Conservation (phyloP, 495 filamentous ascomycete genomes). For the Penicillium coffeae region DNA sequence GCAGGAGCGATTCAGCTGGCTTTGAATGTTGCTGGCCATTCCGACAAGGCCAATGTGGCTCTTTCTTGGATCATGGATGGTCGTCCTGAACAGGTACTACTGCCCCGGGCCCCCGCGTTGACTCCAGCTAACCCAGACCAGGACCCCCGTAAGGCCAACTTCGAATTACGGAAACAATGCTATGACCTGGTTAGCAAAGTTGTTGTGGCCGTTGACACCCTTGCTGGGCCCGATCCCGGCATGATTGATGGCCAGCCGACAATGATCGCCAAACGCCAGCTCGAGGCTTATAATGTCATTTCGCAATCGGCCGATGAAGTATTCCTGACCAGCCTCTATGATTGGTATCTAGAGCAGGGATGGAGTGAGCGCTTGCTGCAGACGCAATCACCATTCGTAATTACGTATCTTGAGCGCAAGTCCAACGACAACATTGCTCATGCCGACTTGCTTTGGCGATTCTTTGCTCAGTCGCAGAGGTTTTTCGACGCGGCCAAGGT, state of each 20-base stretch:
- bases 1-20: conserved; percentile 84
- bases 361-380: conserved; percentile 80
- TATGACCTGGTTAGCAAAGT: conserved; percentile 79
- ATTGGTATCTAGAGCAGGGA: conserved; percentile 86
- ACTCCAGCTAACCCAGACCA: conserved; percentile 24
- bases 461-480: conserved; percentile 71
- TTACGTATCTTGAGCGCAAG: conserved; percentile 78
- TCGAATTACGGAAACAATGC: conserved; percentile 67
- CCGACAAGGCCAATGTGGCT: conserved; percentile 79
- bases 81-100: conserved; percentile 45
- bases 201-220: conserved; percentile 69
- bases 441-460: conserved; percentile 90
- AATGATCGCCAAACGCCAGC: conserved; percentile 66
- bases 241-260: conserved; percentile 75
- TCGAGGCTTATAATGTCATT: conserved; percentile 84
- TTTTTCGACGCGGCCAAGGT: conserved; percentile 85
- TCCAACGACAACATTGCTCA: conserved; percentile 63
- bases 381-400: conserved; percentile 76
- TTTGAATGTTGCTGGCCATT: conserved; percentile 72
- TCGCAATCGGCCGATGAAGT: conserved; percentile 83
- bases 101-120: background rate
- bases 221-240: conserved; percentile 60
- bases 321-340: conserved; percentile 91
- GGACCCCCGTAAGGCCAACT: conserved; percentile 65
- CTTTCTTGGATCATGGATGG: conserved; percentile 71